phyloP scores from a whole-genome alignment of 116 monocot genomes.

The Posidonia oceanica region DNA sequence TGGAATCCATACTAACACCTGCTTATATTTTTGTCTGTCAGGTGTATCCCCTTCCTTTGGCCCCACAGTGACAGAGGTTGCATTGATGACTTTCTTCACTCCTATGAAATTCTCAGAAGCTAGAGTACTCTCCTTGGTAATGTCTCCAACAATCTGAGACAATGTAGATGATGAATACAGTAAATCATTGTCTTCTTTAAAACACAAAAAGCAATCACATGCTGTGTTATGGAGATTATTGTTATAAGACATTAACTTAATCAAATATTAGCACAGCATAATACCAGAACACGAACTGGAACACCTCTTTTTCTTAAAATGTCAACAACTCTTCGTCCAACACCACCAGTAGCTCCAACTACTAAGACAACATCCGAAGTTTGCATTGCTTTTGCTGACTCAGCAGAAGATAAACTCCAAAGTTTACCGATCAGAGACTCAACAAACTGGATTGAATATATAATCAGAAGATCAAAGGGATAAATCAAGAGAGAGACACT shows the following conservation, averaged over 20 bases:
- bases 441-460: slow-evolving; percentile 46
- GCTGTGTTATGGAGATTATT: neutral
- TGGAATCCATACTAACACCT: slow-evolving; percentile 31
- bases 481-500: neutral
- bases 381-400: slow-evolving; percentile 40
- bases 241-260: neutral
- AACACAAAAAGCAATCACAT: no score
- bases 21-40: slow-evolving; percentile 88
- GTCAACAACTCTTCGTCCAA: slow-evolving; percentile 83
- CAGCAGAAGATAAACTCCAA: slow-evolving; percentile 24
- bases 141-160: slow-evolving; percentile 67
- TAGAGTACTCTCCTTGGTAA: slow-evolving; percentile 75
- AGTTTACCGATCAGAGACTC: slow-evolving; percentile 51
- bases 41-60: slow-evolving; percentile 99
- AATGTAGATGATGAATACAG: neutral
- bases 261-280: neutral
- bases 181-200: neutral
- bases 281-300: slow-evolving; percentile 76
- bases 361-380: slow-evolving; percentile 64
- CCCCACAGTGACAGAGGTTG: slow-evolving; percentile 87
- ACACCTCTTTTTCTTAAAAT: slow-evolving; percentile 58
- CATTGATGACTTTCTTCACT: slow-evolving; percentile 80
- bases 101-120: slow-evolving; percentile 67
- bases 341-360: slow-evolving; percentile 89
- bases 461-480: neutral